phyloP scores from a whole-genome alignment of 495 filamentous ascomycete genomes.

The Neurospora pannonica region DNA sequence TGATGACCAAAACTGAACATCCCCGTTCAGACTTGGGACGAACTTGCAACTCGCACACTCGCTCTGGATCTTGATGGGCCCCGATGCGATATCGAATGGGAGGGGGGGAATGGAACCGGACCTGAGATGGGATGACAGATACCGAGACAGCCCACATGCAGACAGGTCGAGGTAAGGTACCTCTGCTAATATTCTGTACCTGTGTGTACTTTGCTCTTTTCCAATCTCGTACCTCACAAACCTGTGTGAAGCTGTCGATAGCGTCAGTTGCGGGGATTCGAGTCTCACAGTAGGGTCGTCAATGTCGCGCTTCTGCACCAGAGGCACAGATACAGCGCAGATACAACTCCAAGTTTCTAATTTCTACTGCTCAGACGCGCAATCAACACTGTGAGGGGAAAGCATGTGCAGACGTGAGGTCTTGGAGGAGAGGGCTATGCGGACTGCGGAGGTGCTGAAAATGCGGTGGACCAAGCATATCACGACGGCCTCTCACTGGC shows the following conservation, averaged over 20 bases:
- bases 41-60: neutral
- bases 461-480: constrained; percentile 2
- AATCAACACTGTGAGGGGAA: neutral
- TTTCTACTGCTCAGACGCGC: neutral
- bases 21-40: neutral
- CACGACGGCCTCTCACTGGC: neutral
- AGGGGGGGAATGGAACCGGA: neutral
- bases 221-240: neutral
- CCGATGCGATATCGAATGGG: neutral
- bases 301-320: neutral
- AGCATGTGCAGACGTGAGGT: neutral
- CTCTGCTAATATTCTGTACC: neutral
- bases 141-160: neutral
- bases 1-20: neutral
- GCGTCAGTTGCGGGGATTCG: neutral
- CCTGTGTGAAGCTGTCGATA: neutral
- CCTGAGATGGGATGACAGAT: neutral
- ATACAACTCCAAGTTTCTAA: neutral
- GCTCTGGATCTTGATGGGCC: neutral
- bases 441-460: constrained; percentile 14
- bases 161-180: neutral
- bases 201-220: neutral
- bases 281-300: neutral
- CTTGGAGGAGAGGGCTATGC: constrained; percentile 4
- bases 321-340: neutral